Evolutionary conservation across 2,329 filamentous ascomycete genomes (phyloP).

Genomic region (Cercospora nicotianae): DNA sequence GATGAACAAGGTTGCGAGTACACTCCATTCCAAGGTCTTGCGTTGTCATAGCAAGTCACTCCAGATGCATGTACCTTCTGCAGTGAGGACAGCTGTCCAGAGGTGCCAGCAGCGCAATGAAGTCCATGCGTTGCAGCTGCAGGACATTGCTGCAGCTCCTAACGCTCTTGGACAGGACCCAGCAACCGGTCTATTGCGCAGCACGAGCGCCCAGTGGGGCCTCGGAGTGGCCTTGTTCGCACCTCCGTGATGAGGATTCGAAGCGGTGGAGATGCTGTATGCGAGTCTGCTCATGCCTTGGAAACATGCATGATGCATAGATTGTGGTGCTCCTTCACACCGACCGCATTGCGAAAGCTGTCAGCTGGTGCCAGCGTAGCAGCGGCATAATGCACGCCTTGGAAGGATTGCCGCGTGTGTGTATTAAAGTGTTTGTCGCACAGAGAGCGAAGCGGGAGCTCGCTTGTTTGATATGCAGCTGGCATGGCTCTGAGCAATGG

Average conservation of each 20-base stretch:
- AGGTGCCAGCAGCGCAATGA: constrained; percentile 9
- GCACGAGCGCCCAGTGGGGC: neutral
- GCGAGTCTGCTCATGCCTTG: neutral
- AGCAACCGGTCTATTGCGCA: constrained; percentile 2
- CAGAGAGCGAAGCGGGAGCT: neutral
- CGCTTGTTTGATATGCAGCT: constrained; percentile 2
- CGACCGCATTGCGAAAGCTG: neutral
- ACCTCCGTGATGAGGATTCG: neutral
- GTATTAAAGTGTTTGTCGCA: neutral
- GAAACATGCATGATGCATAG: neutral
- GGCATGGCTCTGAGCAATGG: constrained; percentile 3
- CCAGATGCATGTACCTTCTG: neutral
- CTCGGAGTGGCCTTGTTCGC: neutral
- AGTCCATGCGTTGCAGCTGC: neutral
- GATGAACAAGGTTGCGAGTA: neutral
- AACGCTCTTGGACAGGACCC: neutral
- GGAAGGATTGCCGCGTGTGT: neutral
- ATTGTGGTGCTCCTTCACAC: neutral
- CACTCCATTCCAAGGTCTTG: neutral
- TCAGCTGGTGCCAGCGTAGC: constrained; percentile 6
- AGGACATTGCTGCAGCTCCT: neutral
- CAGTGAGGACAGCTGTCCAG: constrained; percentile 5
- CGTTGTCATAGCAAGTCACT: neutral
- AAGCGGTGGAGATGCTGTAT: constrained; percentile 1
- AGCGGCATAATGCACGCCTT: neutral